These are phyloP conservation scores for Globisporangium yorkense DNA, from an alignment of 352 stramenopile species.

Conservation along the genomic window DNA sequence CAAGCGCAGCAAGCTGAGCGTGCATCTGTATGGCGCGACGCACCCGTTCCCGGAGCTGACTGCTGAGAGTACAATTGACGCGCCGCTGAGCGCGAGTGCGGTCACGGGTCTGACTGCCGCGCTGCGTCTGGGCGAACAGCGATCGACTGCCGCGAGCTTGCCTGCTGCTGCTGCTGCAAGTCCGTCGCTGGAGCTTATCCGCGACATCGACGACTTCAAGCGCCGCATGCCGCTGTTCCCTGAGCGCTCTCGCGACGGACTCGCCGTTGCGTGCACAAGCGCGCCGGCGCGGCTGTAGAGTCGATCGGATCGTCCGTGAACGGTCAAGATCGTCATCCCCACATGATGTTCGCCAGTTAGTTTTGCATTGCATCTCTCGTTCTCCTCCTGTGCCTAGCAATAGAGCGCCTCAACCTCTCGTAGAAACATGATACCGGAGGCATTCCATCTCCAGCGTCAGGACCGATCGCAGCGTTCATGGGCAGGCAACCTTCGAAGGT, in stretches of 20 bases:
- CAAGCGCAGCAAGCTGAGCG: slow-evolving; percentile 45
- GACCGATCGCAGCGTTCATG: too few relatives aligned
- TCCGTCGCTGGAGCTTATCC: slow-evolving; percentile 20
- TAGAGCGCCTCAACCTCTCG: too few relatives aligned
- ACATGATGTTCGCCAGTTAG: not conserved
- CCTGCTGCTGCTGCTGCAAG: not conserved
- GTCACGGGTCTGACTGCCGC: slow-evolving; percentile 23
- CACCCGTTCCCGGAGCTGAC: slow-evolving; percentile 35
- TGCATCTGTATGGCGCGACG: slow-evolving; percentile 48
- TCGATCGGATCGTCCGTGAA: not conserved
- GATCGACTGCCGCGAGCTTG: not conserved
- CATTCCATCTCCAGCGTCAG: too few relatives aligned
- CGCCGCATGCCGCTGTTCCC: slow-evolving; percentile 61
- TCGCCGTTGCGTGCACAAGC: not conserved
- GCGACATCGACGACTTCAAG: slow-evolving; percentile 55
- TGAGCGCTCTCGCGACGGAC: slow-evolving; percentile 27
- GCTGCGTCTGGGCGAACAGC: slow-evolving; percentile 24
- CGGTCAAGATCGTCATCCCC: not conserved
- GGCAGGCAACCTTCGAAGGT: too few relatives aligned
- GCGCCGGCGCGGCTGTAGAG: slow-evolving; percentile 1
- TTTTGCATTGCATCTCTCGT: too few relatives aligned
- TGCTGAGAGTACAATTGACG: not conserved
- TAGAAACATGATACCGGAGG: too few relatives aligned
- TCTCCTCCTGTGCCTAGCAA: too few relatives aligned
- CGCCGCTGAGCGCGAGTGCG: not conserved